Base-by-base conservation (phyloP, 345 rosid genomes). In the Ceriops tagal region DNA sequence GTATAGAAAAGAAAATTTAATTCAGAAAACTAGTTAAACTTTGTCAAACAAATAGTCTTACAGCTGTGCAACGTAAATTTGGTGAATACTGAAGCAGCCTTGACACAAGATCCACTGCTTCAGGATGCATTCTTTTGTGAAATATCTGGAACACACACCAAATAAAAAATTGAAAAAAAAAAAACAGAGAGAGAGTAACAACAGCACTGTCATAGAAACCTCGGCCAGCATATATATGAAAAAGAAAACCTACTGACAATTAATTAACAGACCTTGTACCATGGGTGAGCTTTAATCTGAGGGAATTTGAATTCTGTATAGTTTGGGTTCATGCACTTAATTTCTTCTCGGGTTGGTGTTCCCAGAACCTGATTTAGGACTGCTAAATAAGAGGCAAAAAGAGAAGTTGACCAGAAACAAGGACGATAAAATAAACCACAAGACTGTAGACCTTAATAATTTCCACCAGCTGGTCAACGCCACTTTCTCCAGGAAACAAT, bases 281-380 rank as follows among this genome's bases (percentile, higher is more conserved):
- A 95, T 58, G 99, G 98, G 79, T 92, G 99, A 78, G 99, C 96
- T 85, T 92, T 95, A 52, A 95, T 92, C 86, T 92, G 99, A 68
- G 98, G 99, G 75, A 95, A 95, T 84, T 92, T 95, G 76, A 90
- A 95, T 72, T 95, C 99, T 0, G 89, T 87, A 83, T 95, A 95
- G 77, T 95, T 85, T 27, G 98, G 96, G 83, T 95, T 95, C 99
- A 95, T 95, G 84, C 99, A 95, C 79, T 87, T 86, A 62, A 95
- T 95, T 83, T 95, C 99, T 83, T 95, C 99, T 73, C 98, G 82
- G 5, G 98, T 88, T 18, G 99, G 99, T 11, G 99, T 95, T 30
- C 99, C 99, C 70, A 95, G 82, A 63, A 95, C 84, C 98, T 95
- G 77, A 70, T 65, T 56, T 28, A 35, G 55, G 28, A 60, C 21